phyloP scores from a whole-genome alignment of 805 yeast species.

The Grigorovia humatica region DNA sequence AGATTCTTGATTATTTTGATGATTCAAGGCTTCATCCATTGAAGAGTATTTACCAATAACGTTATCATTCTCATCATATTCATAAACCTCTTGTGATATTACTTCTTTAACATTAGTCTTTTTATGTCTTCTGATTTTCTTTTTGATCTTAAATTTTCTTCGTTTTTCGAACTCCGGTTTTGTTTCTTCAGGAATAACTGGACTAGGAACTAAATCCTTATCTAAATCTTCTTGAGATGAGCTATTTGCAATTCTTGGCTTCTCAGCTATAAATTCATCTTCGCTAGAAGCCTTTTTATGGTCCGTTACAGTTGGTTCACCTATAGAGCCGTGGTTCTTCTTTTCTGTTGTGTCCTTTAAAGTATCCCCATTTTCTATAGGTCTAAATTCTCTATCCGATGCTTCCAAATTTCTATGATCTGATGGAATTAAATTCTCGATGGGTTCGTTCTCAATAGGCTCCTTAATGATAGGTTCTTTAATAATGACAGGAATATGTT shows the following conservation, averaged over 20 bases:
- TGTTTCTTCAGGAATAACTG: neutral
- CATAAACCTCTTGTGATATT: conserved; percentile 25
- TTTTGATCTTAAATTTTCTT: conserved; percentile 29
- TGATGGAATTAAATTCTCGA: neutral
- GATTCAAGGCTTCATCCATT: conserved; percentile 2
- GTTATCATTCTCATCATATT: conserved; percentile 8
- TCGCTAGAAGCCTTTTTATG: neutral
- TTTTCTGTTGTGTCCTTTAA: neutral
- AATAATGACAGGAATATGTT: neutral
- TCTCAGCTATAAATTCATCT: neutral
- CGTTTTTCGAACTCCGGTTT: conserved; percentile 2
- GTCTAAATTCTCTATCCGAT: neutral
- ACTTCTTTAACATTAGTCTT: conserved; percentile 33
- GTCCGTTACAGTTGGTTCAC: neutral
- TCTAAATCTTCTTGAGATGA: neutral
- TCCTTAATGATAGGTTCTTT: neutral
- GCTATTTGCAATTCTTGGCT: neutral
- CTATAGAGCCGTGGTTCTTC: too few species aligned
- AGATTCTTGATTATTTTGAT: neutral
- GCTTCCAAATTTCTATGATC: neutral
- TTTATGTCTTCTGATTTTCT: conserved; percentile 31
- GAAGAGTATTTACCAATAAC: conserved; percentile 1
- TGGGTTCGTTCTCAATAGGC: neutral
- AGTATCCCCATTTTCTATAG: neutral
- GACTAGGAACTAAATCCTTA: neutral